Evolutionary conservation across 2,329 filamentous ascomycete genomes (phyloP), one percentile per base, ranked within the genome.

Genomic region (Colletotrichum endophyticum): DNA sequence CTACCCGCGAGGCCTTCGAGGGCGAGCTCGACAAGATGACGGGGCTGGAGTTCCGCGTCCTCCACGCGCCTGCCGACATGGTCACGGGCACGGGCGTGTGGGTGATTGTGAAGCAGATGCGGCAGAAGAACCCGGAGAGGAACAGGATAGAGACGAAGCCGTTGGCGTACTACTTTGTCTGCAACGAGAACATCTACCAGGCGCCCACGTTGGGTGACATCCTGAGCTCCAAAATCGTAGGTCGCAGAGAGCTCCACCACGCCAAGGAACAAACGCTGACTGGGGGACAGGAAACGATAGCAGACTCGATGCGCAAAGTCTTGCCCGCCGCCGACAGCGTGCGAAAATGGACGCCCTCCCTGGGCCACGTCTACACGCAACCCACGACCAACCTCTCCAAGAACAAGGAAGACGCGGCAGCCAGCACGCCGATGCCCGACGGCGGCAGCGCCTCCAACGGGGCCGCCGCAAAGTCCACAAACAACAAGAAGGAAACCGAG

Each of bases 91-190:
- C 92, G 0, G 92, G 92, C 32, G 91, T 94, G 11, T 94, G 92
- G 92, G 91, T 94, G 32, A 93, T 94, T 79, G 89, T 92, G 80
- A 94, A 94, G 86, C 92, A 94, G 84, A 92, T 89, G 30, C 86
- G 92, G 66, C 87, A 90, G 76, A 92, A 93, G 84, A 86, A 88
- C 16, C 86, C 88, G 56, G 86, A 87, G 7, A 85, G 87, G 16
- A 89, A 91, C 30, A 39, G 71, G 28, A 91, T 93, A 78, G 91
- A 93, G 76, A 87, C 94, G 30, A 89, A 84, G 3, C 87, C 94
- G 0, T 89, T 92, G 53, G 86, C 89, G 6, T 89, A 89, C 4
- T 94, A 94, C 81, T 94, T 93, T 80, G 88, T 94, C 4, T 88
- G 93, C 1, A 92, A 92, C 1, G 91, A 93, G 78, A 92, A 93